Base-by-base conservation (phyloP, 805 yeast genomes). In the Barnettozyma sp. region DNA sequence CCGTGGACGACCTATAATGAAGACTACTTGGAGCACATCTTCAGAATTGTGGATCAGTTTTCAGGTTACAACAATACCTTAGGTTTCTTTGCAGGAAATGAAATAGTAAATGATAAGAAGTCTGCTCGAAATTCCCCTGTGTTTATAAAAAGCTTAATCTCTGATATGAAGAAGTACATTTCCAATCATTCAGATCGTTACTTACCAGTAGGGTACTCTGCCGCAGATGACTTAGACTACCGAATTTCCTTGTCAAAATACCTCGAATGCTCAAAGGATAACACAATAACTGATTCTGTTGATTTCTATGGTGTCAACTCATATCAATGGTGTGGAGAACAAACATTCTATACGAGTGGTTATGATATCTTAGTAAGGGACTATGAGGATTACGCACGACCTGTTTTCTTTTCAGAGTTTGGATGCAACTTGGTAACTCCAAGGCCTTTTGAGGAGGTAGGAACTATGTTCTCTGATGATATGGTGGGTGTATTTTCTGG, bases 301-400 rank as follows among this genome's bases (percentile, higher is more conserved):
- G 97, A 90, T 54, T 86, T 90, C 65, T 87, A 83, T 59, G 98
- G 97, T 18, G 76, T 90, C 50, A 90, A 92, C 63, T 85, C 94
- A 33, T 92, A 92, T 59, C 84, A 87, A 44, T 90, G 97, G 97
- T 92, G 97, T 66, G 97, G 97, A 3, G 72, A 76, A 32, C 95
- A 86, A 56, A 82, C 92, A 0, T 78, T 86, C 55, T 63, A 75
- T 41, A 67, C 84, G 2, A 81, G 94, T 48, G 97, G 96, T 0
- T 82, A 78, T 48, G 67, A 71, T 42, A 50, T 62, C n/a, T 70
- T 90, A 22, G 82, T 83, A 7, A 66, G 67, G 22, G 94, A 84
- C 42, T 88, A 86, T 54, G 54, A 61, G 16, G 71, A 72, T 23
- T 85, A 71, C 54, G 56, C 82, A 3, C 73, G 77, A 38, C 97